Percentiles rank a stretch among this genome's conserved stretches.
These are phyloP conservation scores for Acarospora socialis DNA, from an alignment of 2,329 filamentous ascomycete genomes.

Conservation along the genomic window DNA sequence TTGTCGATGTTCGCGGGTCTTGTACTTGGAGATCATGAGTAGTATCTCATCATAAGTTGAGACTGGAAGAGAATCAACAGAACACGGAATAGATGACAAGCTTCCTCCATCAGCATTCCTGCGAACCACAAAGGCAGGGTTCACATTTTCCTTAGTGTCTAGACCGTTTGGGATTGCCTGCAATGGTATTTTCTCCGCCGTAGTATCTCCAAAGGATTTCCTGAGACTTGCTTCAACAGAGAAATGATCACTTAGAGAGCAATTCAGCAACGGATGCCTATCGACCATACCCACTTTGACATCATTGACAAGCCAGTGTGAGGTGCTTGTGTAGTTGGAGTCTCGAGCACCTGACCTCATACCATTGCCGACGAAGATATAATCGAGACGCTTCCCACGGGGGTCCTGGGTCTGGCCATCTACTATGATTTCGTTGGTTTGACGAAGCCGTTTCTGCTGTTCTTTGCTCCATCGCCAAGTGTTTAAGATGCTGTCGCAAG, in stretches of 20 bases:
- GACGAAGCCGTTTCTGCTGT: conserved; percentile 52
- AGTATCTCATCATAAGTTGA: conserved; percentile 59
- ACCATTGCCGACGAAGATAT: conserved; percentile 67
- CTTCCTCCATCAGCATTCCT: too few species aligned
- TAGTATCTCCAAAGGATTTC: too few species aligned
- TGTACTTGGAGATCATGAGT: conserved; percentile 53
- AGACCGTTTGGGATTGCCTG: too few species aligned
- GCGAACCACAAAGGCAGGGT: too few species aligned
- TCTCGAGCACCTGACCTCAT: conserved; percentile 7
- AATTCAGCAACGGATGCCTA: conserved; percentile 65
- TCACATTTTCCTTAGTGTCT: too few species aligned
- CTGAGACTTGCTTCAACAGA: conserved; percentile 72
- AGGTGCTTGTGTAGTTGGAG: conserved; percentile 18
- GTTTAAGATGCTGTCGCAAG: conserved; percentile 74
- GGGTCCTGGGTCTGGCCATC: conserved; percentile 54
- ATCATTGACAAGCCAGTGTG: conserved; percentile 54
- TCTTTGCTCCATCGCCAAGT: conserved; percentile 81
- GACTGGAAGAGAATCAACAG: conserved; percentile 32
- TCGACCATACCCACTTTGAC: conserved; percentile 66
- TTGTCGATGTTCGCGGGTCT: conserved; percentile 55
- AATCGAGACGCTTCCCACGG: conserved; percentile 77
- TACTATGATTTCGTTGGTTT: conserved; percentile 49
- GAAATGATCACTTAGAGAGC: conserved; percentile 90
- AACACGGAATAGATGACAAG: too few species aligned
- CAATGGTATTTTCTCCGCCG: too few species aligned